Conservation (phyloP, 805 yeast genomes). For the Candida mattraensis region DNA sequence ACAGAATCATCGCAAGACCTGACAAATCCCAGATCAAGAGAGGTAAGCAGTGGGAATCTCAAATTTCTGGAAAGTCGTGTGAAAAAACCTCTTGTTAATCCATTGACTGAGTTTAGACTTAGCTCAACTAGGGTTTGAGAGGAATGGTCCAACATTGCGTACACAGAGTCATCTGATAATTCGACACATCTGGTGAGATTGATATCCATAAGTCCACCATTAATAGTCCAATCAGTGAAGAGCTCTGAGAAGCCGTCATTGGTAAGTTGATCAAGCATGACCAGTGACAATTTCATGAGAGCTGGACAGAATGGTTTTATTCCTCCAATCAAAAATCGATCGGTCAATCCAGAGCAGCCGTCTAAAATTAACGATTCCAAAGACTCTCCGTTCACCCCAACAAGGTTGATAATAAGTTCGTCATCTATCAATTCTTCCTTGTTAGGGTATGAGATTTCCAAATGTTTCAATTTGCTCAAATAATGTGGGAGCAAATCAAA, state of each 20-base stretch:
- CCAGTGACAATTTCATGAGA: constrained; percentile 59
- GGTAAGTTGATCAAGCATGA: constrained; percentile 61
- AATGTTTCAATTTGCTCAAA: constrained; percentile 49
- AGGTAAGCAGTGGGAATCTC: constrained; percentile 58
- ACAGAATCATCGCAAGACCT: constrained; percentile 70
- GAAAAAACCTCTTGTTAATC: constrained; percentile 51
- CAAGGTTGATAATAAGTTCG: constrained; percentile 58
- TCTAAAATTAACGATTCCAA: constrained; percentile 60
- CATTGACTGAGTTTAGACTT: constrained; percentile 70
- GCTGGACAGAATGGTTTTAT: constrained; percentile 55
- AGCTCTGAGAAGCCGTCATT: constrained; percentile 63
- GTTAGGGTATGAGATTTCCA: constrained; percentile 70
- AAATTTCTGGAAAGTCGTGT: constrained; percentile 43
- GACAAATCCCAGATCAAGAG: constrained; percentile 78
- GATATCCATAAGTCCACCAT: constrained; percentile 59
- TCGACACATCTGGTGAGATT: constrained; percentile 65
- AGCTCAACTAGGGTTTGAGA: constrained; percentile 65
- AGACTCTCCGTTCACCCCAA: constrained; percentile 62
- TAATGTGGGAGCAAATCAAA: constrained; percentile 68
- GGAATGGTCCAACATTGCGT: constrained; percentile 61
- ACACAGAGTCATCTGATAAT: constrained; percentile 61
- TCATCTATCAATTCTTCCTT: constrained; percentile 67
- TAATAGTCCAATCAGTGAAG: constrained; percentile 55
- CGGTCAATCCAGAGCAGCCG: constrained; percentile 75
- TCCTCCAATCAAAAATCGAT: constrained; percentile 57